Base-by-base conservation (phyloP, 495 filamentous ascomycete species). In the Saxophila tyrrhenica region DNA sequence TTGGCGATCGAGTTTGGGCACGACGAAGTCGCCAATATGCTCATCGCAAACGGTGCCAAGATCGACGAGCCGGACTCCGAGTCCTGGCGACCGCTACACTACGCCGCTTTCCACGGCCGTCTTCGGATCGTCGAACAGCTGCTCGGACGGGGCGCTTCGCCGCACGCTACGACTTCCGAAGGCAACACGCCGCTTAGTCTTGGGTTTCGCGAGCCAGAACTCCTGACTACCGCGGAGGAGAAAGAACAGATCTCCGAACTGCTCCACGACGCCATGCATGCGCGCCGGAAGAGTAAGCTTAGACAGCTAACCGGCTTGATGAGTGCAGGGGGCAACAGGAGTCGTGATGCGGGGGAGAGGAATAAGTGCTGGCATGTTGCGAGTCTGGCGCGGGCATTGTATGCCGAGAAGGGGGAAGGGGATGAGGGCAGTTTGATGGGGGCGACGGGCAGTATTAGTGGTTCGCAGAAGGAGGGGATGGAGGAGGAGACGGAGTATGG, bases 11-110 rank as follows among this genome's bases (percentile, higher is more conserved):
- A 66, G 41, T 66, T 54, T 25, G 57, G 57, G 1, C 54, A 61
- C n/a, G 57, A 58, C 20, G 58, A 65, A 0, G 48, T 63, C 23
- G 60, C 62, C n/a, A 46, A 45, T 15, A 39, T 61, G 21, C 47
- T 66, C 25, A 65, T 66, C 22, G 50, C 53, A 11, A 54, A 56
- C n/a, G 62, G 59, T 24, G 59, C 62, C 49, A 64, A 59, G 52
- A 25, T 64, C 16, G 59, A 64, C 2, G 41, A 57, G 16, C 35
- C 41, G 3, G 61, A 60, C 50, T 52, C 52, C 1, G 32, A 46
- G 10, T 60, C 43, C n/a, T 64, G 62, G 62, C 51, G 51, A 48
- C 62, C 62, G 5, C 50, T 64, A 8, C 62, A 64, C 46, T 53
- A 63, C 42, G 62, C 62, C 10, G 55, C 59, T 0, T 64, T 54